Base-by-base conservation (phyloP, 1,284 basidiomycete genomes). In the Boletellus deceptivus region DNA sequence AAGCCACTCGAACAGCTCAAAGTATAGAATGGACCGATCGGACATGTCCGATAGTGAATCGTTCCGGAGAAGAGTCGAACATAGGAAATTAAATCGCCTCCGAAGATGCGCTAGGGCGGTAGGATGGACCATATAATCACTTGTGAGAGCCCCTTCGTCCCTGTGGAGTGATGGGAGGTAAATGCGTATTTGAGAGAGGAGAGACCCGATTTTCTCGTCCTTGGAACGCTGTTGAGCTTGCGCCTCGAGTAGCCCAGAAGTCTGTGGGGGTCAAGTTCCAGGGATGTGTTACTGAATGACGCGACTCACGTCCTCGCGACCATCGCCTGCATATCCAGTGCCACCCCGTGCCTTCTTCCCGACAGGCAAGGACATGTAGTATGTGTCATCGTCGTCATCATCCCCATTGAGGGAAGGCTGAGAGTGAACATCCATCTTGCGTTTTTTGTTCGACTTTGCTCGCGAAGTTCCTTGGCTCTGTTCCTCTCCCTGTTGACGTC, bases 1-100 rank as follows among this genome's bases (percentile, higher is more conserved):
- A 8, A 96, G 76, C 93, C 93, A 96, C 59, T 90, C 84, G 48
- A 96, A 80, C 16, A 96, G 70, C 60, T 93, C 91, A 63, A 88
- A 87, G 68, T 95, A 97, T n/a, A 97, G 72, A 6, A 84, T 74
- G 4, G 83, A 83, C 14, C 93, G 84, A 56, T 93, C 91, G 14
- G 87, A 89, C 92, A 96, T 95, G 65, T 96, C 93, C 38, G 89
- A 80, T 35, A 97, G 73, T 10, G 93, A 95, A 67, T 95, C 93
- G 60, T 94, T 95, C 54, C 89, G 79, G 27, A 97, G 76, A 34
- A 96, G 80, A 37, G 86, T 81, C 57, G 87, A 91, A 59, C 87
- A 85, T 50, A 96, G 82, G 61, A 85, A 86, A 61, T 91, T 92
- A 72, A 95, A 95, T 33, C 92, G 80, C 58, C 93, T 76, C 39